A percentile compares a stretch with the other conserved stretches of the same genome.
These are phyloP conservation scores for Globisporangium mamillatum DNA, from an alignment of 352 stramenopile genomes.

Conservation along the genomic window DNA sequence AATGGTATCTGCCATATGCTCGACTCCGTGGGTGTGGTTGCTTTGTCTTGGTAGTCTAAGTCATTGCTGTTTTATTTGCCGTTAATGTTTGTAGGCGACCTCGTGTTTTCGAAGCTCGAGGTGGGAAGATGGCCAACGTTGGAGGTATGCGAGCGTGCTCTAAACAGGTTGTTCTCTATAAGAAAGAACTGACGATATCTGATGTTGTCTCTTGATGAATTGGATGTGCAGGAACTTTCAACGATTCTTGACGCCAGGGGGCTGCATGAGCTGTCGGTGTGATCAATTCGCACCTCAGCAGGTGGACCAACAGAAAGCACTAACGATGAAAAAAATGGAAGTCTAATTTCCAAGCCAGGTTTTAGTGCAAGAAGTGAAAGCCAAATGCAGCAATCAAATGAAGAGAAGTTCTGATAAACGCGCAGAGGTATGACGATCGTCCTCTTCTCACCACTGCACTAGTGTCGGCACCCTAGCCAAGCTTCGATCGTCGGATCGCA, in stretches of 20 bases:
- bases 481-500: slow-evolving; percentile 1
- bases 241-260: slow-evolving; percentile 9
- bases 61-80: not conserved
- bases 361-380: not conserved
- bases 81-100: slow-evolving; percentile 32
- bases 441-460: not conserved
- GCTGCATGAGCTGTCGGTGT: slow-evolving; percentile 6
- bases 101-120: slow-evolving; percentile 79
- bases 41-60: not conserved
- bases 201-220: not conserved
- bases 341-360: not conserved
- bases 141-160: slow-evolving; percentile 28
- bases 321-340: slow-evolving; percentile 1
- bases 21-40: not conserved
- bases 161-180: too few species aligned
- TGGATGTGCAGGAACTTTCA: slow-evolving; percentile 6
- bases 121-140: slow-evolving; percentile 63
- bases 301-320: not conserved
- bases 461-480: slow-evolving; percentile 4
- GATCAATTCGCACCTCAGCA: not conserved
- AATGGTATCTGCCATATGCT: slow-evolving; percentile 40
- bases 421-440: not conserved
- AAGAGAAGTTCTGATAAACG: not conserved
- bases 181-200: not conserved
- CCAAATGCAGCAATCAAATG: slow-evolving; percentile 6